Evolutionary conservation across 2,329 filamentous ascomycete genomes (phyloP), one percentile per base, ranked within the genome.

Genomic region (Penicillium oxalicum): DNA sequence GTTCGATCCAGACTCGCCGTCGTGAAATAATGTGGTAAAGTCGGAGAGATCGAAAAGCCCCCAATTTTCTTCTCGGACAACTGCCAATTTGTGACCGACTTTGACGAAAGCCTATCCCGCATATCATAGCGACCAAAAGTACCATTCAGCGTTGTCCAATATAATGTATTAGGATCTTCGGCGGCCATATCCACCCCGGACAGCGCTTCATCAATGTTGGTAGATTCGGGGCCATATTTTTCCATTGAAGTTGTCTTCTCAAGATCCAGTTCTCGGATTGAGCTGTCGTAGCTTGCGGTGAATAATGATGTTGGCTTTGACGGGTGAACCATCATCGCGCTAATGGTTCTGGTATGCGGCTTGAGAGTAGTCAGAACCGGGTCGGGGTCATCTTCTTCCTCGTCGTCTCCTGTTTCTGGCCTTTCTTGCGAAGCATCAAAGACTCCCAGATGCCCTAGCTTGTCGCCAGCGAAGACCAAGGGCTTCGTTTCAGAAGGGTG

Each of bases 31-130:
- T 97, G 87, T 0, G 90, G 84, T 2, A 89, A 79, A 0, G 84
- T 68, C 0, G 93, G 91, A 60, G 94, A 84, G 2, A 96, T 70
- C 0, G 85, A 87, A 68, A 97, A 97, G 0, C 93, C 93, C 13
- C 93, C 93, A 46, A 98, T 96, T 64, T 98, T 98, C 67, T 95
- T 91, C 45, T 94, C 90, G 0, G 84, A 87, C 0, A 97, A 74
- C 7, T 81, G 77, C 79, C 88, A 94, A 1, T 87, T 73, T 12
- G 89, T 80, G 0, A 79, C 77, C 2, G 81, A 76, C 5, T 71
- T 70, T 0, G 77, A 68, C n/a, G 52, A 47, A 0, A 72, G 69
- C 11, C 76, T 72, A 0, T 79, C 77, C 6, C 91, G 82, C 47
- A 86, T 77, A 61, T 98, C 93, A 61, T 93, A 83, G 1, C 86